Conservation (phyloP, 768 basidiomycete genomes). For the Amanita exitialis region DNA sequence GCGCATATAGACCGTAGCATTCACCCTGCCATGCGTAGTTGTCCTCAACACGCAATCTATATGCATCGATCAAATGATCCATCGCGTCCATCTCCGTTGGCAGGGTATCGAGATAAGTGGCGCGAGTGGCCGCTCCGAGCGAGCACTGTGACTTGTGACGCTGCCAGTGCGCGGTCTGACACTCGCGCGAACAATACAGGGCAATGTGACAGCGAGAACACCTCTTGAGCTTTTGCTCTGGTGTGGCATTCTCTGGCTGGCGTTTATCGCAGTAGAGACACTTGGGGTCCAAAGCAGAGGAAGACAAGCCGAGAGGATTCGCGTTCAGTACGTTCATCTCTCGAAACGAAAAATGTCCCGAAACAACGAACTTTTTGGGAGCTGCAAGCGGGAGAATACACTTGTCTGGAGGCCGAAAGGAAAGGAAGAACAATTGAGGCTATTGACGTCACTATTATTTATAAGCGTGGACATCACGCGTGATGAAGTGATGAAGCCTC, state of each 20-base stretch:
- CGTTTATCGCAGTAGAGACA: neutral
- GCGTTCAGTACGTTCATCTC: neutral
- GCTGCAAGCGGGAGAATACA: no score
- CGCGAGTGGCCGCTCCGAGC: neutral
- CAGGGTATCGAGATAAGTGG: neutral
- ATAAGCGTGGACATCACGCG: no score
- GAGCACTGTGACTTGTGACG: neutral
- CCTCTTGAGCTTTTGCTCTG: neutral
- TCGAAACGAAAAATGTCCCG: no score
- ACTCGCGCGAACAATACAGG: conserved; percentile 4
- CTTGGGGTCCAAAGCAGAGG: neutral
- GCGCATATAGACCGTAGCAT: neutral
- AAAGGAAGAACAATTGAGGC: no score
- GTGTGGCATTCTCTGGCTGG: neutral
- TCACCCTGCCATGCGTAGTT: neutral
- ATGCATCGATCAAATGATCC: neutral
- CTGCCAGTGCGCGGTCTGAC: conserved; percentile 1
- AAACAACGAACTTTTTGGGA: no score
- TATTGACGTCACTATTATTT: no score
- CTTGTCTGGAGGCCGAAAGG: no score
- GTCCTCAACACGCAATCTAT: conserved; percentile 1
- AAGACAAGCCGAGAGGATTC: neutral
- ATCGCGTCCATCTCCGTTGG: neutral
- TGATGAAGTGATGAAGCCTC: no score
- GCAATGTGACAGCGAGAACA: neutral